Base-by-base conservation (phyloP, 768 basidiomycete genomes). In the Lactifluus pinguis region DNA sequence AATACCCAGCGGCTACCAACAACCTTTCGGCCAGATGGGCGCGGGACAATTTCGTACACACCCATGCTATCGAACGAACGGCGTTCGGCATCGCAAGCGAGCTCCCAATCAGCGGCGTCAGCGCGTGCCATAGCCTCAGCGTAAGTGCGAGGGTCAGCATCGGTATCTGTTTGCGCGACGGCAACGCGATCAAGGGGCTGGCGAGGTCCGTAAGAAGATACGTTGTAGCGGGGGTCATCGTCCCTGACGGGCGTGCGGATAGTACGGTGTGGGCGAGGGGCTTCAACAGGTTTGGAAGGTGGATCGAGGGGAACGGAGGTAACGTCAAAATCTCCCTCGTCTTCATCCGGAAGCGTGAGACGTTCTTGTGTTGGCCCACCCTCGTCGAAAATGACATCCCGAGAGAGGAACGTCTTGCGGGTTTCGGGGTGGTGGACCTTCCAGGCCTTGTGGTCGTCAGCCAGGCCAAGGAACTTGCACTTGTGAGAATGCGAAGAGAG, bases 1-100 rank as follows among this genome's bases (percentile, higher is more conserved):
- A 69, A 76, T 6, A 76, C 73, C 70, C 72, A 76, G 3, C 65
- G 60, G 50, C 64, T 63, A 19, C 68, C 69, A 36, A 76, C 61
- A 8, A 66, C 32, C 38, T 71, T 73, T 13, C 65, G 48, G 8
- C 67, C 69, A 11, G 52, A 14, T 0, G 74, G 75, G 4, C 64
- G 38, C 2, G 30, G 29, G 2, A 61, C 66, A 9, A 64, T 25
- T 7, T 64, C 55, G 63, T 66, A 73, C 17, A 61, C 69, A 6
- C 59, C 64, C 29, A 64, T 50, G 9, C 4, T 1, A 4, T 50
- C 32, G 15, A 50, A 50, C 0, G 32, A 6, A 0, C 14, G 32
- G 6, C 3, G 14, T 6, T 50, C 17, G 14, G 32, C 49, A 1
- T 50, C 15, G 32, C 49, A 50, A 0, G 49, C 32, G 6, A 15